Conservation (phyloP, 306 rosid species). For the Sicyos baderoa region DNA sequence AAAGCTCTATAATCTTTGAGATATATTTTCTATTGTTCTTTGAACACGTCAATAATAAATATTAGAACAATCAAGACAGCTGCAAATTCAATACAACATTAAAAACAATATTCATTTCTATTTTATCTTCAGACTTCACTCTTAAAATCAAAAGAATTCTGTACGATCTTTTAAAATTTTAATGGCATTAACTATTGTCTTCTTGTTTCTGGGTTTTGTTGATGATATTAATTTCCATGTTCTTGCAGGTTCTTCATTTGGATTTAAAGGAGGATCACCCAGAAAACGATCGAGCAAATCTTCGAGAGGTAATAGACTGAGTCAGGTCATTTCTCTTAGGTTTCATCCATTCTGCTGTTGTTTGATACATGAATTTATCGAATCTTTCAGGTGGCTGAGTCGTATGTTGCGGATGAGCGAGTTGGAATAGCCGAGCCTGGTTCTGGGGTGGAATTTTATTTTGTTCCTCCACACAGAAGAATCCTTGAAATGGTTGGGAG, state of each 20-base stretch:
- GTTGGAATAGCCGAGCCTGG: slow-evolving; percentile 90
- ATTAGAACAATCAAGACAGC: not conserved
- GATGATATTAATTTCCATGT: not conserved
- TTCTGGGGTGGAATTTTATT: slow-evolving; percentile 73
- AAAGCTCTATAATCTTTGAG: not conserved
- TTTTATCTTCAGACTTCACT: not conserved
- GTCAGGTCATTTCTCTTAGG: not conserved
- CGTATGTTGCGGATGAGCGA: slow-evolving; percentile 68
- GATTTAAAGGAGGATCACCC: slow-evolving; percentile 42
- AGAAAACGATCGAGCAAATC: slow-evolving; percentile 36
- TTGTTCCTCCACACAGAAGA: slow-evolving; percentile 79
- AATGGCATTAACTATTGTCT: not conserved
- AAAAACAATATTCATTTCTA: no score
- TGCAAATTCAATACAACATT: not conserved
- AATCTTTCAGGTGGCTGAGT: slow-evolving; percentile 59
- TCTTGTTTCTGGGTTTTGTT: not conserved
- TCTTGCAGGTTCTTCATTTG: slow-evolving; percentile 70
- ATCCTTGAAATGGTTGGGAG: slow-evolving; percentile 74
- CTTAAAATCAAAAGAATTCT: not conserved
- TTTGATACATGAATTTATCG: not conserved
- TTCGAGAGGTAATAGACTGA: slow-evolving; percentile 49
- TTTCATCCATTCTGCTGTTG: not conserved
- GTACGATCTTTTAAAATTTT: no score
- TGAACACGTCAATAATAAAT: not conserved
- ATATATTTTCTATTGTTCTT: not conserved